A percentile compares a stretch with the other conserved stretches of the same genome.
These are phyloP conservation scores for Arthonia radiata DNA, from an alignment of 495 filamentous ascomycete genomes.

Conservation along the genomic window DNA sequence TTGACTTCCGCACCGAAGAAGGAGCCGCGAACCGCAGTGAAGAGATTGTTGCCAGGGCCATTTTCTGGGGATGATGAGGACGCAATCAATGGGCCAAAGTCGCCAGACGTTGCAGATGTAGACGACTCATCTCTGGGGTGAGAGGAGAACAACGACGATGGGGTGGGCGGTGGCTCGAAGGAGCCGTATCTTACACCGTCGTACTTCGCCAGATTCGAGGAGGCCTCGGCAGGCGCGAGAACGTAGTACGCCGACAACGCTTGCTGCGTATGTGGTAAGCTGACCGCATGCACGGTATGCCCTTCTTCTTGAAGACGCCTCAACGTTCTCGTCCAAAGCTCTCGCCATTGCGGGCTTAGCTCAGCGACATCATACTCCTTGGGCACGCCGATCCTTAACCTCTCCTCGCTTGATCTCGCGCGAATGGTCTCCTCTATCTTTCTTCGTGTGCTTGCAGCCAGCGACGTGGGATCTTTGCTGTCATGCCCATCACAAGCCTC, in stretches of 20 bases:
- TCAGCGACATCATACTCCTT: constrained; percentile 73
- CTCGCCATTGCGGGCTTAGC: constrained; percentile 39
- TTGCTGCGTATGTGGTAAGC: constrained; percentile 60
- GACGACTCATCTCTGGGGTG: background rate
- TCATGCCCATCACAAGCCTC: constrained; percentile 34
- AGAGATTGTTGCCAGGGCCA: constrained; percentile 32
- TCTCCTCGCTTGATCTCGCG: constrained; percentile 15
- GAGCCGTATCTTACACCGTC: constrained; percentile 80
- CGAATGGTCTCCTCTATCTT: constrained; percentile 28
- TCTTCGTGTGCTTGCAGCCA: constrained; percentile 27
- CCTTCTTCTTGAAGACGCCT: constrained; percentile 30
- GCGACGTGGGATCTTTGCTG: constrained; percentile 49
- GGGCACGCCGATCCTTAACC: constrained; percentile 41
- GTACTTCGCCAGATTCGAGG: constrained; percentile 93
- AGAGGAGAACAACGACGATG: background rate
- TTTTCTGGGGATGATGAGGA: constrained; percentile 6
- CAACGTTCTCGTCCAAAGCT: constrained; percentile 40
- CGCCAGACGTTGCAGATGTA: background rate
- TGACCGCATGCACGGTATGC: constrained; percentile 46
- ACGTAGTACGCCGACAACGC: constrained; percentile 88
- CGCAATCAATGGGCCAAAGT: constrained; percentile 1
- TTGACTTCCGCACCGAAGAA: constrained; percentile 71
- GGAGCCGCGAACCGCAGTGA: constrained; percentile 41
- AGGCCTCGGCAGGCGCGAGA: constrained; percentile 82
- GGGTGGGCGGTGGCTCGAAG: constrained; percentile 11